phyloP scores from a whole-genome alignment of 305 asterid species.

The Plantago coronopus region DNA sequence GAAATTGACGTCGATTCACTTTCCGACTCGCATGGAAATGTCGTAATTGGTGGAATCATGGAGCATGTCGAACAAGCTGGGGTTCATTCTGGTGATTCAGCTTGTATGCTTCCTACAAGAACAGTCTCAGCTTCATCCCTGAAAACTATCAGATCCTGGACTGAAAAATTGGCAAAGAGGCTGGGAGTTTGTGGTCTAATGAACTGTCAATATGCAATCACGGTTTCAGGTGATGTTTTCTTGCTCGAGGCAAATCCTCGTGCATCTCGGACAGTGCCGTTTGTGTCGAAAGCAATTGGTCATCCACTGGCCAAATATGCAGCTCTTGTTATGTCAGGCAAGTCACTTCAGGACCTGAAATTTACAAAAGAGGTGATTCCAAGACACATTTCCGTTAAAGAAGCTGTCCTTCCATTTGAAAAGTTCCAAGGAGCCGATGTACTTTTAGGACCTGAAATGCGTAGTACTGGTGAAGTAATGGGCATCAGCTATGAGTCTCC shows the following conservation, averaged over 20 bases:
- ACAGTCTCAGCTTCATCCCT: conserved; percentile 62
- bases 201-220: conserved; percentile 93
- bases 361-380: conserved; percentile 84
- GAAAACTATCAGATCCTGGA: conserved; percentile 80
- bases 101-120: conserved; percentile 91
- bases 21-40: conserved; percentile 72
- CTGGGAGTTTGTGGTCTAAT: conserved; percentile 77
- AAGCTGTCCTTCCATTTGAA: conserved; percentile 92
- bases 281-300: conserved; percentile 92
- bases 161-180: conserved; percentile 69
- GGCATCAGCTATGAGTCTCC: conserved; percentile 64
- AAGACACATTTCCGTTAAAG: conserved; percentile 76
- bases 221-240: conserved; percentile 74
- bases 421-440: conserved; percentile 95
- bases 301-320: conserved; percentile 93
- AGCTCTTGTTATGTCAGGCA: conserved; percentile 90
- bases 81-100: conserved; percentile 95
- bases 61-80: conserved; percentile 99
- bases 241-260: conserved; percentile 97
- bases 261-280: conserved; percentile 87
- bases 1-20: conserved; percentile 88
- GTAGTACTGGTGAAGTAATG: conserved; percentile 98
- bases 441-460: conserved; percentile 93
- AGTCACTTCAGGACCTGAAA: conserved; percentile 56
- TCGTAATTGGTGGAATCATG: conserved; percentile 98